phyloP scores from a whole-genome alignment of 352 stramenopile species.

The Albugo candida region DNA sequence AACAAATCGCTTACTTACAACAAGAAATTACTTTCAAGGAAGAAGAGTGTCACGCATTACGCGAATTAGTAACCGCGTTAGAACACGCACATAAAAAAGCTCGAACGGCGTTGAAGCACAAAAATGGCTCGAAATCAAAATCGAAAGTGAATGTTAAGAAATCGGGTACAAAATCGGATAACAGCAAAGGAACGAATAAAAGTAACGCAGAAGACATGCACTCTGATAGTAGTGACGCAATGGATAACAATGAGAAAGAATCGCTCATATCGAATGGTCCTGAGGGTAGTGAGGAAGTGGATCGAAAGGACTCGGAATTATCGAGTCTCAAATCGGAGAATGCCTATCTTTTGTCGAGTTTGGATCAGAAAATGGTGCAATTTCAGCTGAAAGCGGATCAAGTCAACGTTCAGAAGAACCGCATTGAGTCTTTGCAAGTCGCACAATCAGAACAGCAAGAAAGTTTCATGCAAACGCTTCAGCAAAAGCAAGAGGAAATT shows the following conservation, averaged over 20 bases:
- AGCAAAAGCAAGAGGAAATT: conserved; percentile 55
- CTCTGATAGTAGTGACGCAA: conserved; percentile 23
- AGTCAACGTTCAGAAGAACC: conserved; percentile 32
- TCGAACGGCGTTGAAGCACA: conserved; percentile 12
- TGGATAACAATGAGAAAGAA: conserved; percentile 14
- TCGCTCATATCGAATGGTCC: conserved; percentile 2
- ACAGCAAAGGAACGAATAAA: not conserved
- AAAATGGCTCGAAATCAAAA: too few relatives aligned
- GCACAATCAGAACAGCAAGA: conserved; percentile 43
- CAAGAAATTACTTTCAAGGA: conserved; percentile 77
- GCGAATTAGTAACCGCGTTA: conserved; percentile 46
- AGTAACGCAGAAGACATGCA: conserved; percentile 3
- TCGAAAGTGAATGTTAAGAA: not conserved
- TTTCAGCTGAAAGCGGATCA: conserved; percentile 48
- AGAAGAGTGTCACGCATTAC: conserved; percentile 50
- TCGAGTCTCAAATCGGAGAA: conserved; percentile 36
- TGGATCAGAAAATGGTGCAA: conserved; percentile 45
- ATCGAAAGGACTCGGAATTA: too few relatives aligned
- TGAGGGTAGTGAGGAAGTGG: conserved; percentile 4
- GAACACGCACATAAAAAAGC: conserved; percentile 70
- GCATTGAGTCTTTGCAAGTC: conserved; percentile 33
- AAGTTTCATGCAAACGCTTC: conserved; percentile 31
- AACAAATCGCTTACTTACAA: conserved; percentile 66
- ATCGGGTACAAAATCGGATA: not conserved
- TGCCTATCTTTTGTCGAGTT: conserved; percentile 43